A percentile compares a stretch with the other conserved stretches of the same genome.
Conservation (phyloP, 192 early-diverging fungal species). For the Coemansia sp. region DNA sequence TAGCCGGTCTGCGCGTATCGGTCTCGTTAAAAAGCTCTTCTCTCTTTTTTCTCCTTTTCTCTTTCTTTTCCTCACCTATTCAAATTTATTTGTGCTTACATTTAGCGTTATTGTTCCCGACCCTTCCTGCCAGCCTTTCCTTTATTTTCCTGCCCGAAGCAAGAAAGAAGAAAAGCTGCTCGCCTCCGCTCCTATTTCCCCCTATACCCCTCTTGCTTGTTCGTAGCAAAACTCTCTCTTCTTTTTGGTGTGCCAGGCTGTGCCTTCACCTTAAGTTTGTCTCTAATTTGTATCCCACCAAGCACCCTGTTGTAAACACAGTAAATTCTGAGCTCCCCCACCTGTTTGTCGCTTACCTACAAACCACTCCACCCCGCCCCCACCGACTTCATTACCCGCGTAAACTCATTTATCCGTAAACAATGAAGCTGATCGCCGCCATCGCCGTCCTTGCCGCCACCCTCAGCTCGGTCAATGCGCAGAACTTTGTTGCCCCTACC, state of each 20-base stretch:
- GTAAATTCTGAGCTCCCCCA: neutral
- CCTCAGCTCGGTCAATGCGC: slow-evolving; percentile 15
- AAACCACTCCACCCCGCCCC: neutral
- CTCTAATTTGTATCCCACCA: neutral
- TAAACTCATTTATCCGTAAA: neutral
- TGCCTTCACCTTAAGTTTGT: slow-evolving; percentile 17
- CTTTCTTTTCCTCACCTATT: slow-evolving; percentile 12
- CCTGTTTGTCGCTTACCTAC: neutral
- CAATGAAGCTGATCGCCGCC: slow-evolving; percentile 41
- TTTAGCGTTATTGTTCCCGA: slow-evolving; percentile 9
- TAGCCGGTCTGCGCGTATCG: slow-evolving; percentile 11
- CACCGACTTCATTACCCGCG: neutral
- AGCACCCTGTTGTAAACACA: neutral
- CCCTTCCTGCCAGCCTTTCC: slow-evolving; percentile 4
- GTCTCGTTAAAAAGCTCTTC: slow-evolving; percentile 6
- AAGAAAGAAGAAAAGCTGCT: neutral
- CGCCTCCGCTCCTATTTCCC: slow-evolving; percentile 2
- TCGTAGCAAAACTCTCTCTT: slow-evolving; percentile 3
- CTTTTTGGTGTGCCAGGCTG: slow-evolving; percentile 30
- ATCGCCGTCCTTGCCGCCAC: slow-evolving; percentile 21
- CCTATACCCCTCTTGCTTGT: slow-evolving; percentile 5
- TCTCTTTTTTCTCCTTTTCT: slow-evolving; percentile 7
- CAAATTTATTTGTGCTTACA: slow-evolving; percentile 12
- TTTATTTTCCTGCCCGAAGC: neutral
- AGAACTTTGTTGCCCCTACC: slow-evolving; percentile 15